Base-by-base conservation (phyloP, 1,284 basidiomycete genomes). In the Coniferiporia weirii region DNA sequence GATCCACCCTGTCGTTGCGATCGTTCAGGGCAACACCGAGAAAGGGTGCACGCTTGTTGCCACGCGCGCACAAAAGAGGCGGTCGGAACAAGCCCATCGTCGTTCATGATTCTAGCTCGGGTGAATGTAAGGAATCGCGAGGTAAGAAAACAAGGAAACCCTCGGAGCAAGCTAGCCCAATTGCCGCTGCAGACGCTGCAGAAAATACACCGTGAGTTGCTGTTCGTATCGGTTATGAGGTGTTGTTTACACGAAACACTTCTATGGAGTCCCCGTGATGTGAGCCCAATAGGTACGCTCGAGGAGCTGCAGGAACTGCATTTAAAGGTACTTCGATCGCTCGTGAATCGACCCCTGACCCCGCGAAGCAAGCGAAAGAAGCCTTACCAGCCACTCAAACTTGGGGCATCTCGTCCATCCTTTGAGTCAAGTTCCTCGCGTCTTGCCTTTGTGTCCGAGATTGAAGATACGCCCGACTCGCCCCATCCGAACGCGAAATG, bases 1-100 rank as follows among this genome's bases (percentile, higher is more conserved):
- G 19, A 4, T 50, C 4, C 19, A 40, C 55, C 5, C 38, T 38
- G 12, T 57, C 47, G 43, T 4, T 46, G 8, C 27, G 36, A 36
- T n/a, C 7, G n/a, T 57, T 51, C 47, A 57, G 51, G 40, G 56
- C 36, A 7, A 51, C 56, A 9, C 48, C 38, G 48, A 17, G 43
- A 15, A 50, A 51, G 32, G 34, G 55, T 15, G 38, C n/a, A n/a
- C 46, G 51, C 27, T 27, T 54, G 10, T 44, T 54, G n/a, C 51
- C 45, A 7, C 32, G 52, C n/a, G 15, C 52, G 3, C 22, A 49
- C 34, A 54, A 54, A 49, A 44, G 57, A 17, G 57, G 57, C 9
- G 52, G 52, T 10, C 45, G 36, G 35, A 49, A 54, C 34, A 54
- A 54, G 22, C 52, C 51, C 7, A 59, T 59, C 27, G 45, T 59